Conservation (phyloP, 2,329 filamentous ascomycete species). For the Cytospora schulzeri region DNA sequence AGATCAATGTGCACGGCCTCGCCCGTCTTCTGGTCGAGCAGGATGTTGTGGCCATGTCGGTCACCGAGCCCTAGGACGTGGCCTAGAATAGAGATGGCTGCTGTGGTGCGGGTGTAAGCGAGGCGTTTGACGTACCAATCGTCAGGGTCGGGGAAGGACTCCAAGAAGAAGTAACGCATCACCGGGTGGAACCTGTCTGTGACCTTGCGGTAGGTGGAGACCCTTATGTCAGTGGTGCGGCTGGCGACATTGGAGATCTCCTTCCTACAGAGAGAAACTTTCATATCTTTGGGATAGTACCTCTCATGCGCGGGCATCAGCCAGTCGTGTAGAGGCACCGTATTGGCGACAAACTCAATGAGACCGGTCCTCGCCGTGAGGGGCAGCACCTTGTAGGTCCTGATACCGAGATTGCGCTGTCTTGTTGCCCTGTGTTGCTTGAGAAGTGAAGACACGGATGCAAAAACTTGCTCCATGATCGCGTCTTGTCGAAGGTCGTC, state of each 20-base stretch:
- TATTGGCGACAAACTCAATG: conserved; percentile 96
- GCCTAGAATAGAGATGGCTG: conserved; percentile 92
- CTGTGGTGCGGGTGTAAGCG: conserved; percentile 90
- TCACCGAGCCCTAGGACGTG: conserved; percentile 92
- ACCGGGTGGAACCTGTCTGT: conserved; percentile 86
- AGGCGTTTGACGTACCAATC: conserved; percentile 91
- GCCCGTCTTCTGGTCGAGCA: conserved; percentile 85
- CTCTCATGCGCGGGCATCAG: conserved; percentile 85
- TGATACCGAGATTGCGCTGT: conserved; percentile 84
- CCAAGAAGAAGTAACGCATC: conserved; percentile 96
- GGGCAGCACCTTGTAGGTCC: conserved; percentile 96
- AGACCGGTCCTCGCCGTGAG: conserved; percentile 83
- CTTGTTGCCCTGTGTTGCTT: conserved; percentile 84
- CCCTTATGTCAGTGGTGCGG: conserved; percentile 68
- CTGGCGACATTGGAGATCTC: conserved; percentile 75
- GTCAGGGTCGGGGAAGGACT: conserved; percentile 89
- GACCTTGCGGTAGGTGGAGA: conserved; percentile 76
- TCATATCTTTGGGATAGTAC: conserved; percentile 85
- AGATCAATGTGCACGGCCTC: conserved; percentile 97
- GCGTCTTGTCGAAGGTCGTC: conserved; percentile 96
- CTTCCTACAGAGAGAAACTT: conserved; percentile 73
- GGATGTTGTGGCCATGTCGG: conserved; percentile 93
- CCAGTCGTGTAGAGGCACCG: conserved; percentile 88
- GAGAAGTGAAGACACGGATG: conserved; percentile 87
- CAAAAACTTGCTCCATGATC: conserved; percentile 99